These are phyloP conservation scores for Glarea lozoyensis DNA, from an alignment of 495 filamentous ascomycete species.

Conservation along the genomic window DNA sequence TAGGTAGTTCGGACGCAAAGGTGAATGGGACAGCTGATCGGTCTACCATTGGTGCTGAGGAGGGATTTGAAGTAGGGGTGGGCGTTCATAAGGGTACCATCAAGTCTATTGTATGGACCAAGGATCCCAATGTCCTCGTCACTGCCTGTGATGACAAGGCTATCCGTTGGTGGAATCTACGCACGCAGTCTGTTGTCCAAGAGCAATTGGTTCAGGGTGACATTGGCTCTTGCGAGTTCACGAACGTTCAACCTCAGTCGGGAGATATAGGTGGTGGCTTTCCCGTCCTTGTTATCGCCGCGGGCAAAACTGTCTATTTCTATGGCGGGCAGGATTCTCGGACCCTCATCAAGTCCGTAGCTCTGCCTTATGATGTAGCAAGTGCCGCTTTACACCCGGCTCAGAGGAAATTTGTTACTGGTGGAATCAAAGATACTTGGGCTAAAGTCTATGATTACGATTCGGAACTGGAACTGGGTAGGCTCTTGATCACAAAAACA, in stretches of 20 bases:
- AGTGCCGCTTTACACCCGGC: conserved; percentile 80
- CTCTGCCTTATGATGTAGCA: conserved; percentile 74
- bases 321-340: conserved; percentile 70
- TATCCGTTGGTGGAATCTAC: conserved; percentile 90
- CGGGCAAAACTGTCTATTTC: conserved; percentile 87
- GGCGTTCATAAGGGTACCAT: conserved; percentile 79
- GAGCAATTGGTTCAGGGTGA: conserved; percentile 68
- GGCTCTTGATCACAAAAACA: conserved; percentile 16
- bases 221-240: conserved; percentile 86
- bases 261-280: conserved; percentile 42
- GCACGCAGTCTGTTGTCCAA: conserved; percentile 57
- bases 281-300: conserved; percentile 56
- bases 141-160: conserved; percentile 86
- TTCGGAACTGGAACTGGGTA: conserved; percentile 65
- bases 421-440: conserved; percentile 86
- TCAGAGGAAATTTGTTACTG: conserved; percentile 75
- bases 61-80: conserved; percentile 76
- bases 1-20: neutral
- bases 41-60: conserved; percentile 32
- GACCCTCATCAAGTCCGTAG: conserved; percentile 64
- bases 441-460: conserved; percentile 86
- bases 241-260: conserved; percentile 33
- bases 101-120: conserved; percentile 89
- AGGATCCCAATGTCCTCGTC: conserved; percentile 75
- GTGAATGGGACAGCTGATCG: conserved; percentile 16